Percentiles rank a stretch among this genome's conserved stretches.
These are phyloP conservation scores for Cryptosporidium meleagridis DNA, from an alignment of 169 alveolate genomes.

Conservation along the genomic window DNA sequence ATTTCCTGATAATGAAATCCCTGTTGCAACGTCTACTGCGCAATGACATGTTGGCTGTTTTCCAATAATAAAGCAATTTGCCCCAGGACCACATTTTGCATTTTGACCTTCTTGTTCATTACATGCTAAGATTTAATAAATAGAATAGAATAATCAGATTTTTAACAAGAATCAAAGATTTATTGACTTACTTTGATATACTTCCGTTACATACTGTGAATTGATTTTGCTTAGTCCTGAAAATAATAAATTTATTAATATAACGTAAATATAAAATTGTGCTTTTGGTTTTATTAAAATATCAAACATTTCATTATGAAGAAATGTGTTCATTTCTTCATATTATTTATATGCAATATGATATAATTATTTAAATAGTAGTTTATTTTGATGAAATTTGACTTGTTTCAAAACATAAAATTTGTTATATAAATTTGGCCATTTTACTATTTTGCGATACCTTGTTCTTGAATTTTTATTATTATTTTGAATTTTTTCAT, in stretches of 20 bases:
- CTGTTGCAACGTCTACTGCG: constrained; percentile 78
- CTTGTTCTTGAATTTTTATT: not conserved
- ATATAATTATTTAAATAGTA: no score
- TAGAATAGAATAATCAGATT: not conserved
- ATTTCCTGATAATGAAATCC: constrained; percentile 80
- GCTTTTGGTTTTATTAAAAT: not conserved
- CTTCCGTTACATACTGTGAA: constrained; percentile 78
- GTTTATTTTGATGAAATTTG: not conserved
- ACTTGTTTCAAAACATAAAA: no score
- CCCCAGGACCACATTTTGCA: constrained; percentile 83
- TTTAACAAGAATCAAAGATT: not conserved
- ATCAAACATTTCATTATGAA: not conserved
- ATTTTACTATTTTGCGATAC: not conserved
- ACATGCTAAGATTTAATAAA: constrained; percentile 73
- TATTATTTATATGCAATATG: no score
- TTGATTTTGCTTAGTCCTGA: not conserved
- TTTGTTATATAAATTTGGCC: not conserved
- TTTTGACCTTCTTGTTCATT: constrained; percentile 77
- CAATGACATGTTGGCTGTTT: constrained; percentile 82
- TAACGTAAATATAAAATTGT: not conserved
- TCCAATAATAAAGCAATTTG: constrained; percentile 78
- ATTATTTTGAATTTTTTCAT: no score
- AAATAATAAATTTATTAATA: not conserved
- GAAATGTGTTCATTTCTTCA: not conserved
- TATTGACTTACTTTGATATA: constrained; percentile 76